Evolutionary conservation across 1,284 basidiomycete species (phyloP).

Genomic region (Austroboletus niveus): DNA sequence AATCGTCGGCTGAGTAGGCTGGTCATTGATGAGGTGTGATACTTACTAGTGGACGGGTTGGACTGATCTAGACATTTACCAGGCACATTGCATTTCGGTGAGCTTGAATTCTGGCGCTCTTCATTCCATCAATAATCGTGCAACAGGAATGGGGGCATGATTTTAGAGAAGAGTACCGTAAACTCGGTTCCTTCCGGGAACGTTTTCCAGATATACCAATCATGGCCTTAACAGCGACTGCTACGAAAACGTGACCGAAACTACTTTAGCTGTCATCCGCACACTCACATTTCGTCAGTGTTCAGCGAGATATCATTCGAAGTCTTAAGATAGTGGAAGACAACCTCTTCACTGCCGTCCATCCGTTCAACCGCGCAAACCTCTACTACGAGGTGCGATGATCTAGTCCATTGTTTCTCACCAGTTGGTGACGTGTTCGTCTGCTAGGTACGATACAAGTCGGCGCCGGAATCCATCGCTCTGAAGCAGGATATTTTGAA

Average conservation of each 20-base stretch:
- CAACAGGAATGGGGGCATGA: constrained; percentile 81
- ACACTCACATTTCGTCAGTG: constrained; percentile 38
- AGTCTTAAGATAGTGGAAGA: constrained; percentile 60
- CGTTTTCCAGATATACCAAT: constrained; percentile 73
- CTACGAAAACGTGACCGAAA: constrained; percentile 53
- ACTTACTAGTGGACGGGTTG: not conserved
- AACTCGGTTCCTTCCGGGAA: constrained; percentile 67
- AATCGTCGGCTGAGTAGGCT: constrained; percentile 63
- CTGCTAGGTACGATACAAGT: constrained; percentile 58
- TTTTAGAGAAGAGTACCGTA: constrained; percentile 73
- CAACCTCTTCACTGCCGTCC: constrained; percentile 60
- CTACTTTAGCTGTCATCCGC: not conserved
- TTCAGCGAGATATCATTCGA: constrained; percentile 68
- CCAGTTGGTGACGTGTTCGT: not conserved
- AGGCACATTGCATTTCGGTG: constrained; percentile 88
- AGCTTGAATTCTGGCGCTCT: constrained; percentile 12
- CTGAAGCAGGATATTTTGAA: constrained; percentile 65
- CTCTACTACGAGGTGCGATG: constrained; percentile 72
- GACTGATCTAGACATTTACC: constrained; percentile 2
- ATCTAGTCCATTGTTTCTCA: not conserved
- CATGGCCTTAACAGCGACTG: constrained; percentile 82
- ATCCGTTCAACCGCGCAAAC: constrained; percentile 80
- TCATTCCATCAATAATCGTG: not conserved
- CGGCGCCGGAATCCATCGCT: constrained; percentile 44
- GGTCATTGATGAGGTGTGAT: constrained; percentile 76